Percentiles rank a stretch among this genome's conserved stretches.
Evolutionary conservation across 2,329 filamentous ascomycete genomes (phyloP).

Genomic region (Clonostachys rosea): DNA sequence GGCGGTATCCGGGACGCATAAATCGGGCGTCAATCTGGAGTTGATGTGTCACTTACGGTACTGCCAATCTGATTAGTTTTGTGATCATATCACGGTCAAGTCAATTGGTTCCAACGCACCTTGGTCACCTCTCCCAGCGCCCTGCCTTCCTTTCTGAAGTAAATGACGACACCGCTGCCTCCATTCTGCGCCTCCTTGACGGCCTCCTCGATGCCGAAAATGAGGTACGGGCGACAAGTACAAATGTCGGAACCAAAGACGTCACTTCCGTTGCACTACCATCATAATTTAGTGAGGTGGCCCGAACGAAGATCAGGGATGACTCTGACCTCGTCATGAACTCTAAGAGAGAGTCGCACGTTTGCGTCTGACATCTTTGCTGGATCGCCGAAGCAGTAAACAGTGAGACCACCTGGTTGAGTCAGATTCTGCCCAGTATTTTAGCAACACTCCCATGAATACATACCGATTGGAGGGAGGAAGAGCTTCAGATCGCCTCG

Average conservation of each 20-base stretch:
- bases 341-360: conserved; percentile 73
- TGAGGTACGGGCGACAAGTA: conserved; percentile 91
- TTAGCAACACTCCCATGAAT: not conserved
- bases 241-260: conserved; percentile 98
- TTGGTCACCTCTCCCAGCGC: conserved; percentile 95
- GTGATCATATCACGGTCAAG: not conserved
- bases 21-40: not conserved
- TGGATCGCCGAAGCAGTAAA: conserved; percentile 95
- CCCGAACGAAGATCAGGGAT: not conserved
- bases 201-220: conserved; percentile 95
- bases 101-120: conserved; percentile 34
- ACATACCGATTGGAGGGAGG: conserved; percentile 78
- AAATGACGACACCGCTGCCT: conserved; percentile 92
- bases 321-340: conserved; percentile 60
- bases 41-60: conserved; percentile 32
- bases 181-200: conserved; percentile 95
- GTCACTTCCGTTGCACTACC: conserved; percentile 85
- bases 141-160: conserved; percentile 96
- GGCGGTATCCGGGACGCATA: not conserved
- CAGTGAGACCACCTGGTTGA: conserved; percentile 70
- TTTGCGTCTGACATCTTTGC: conserved; percentile 89
- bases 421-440: too few relatives aligned
- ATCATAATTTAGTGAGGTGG: conserved; percentile 1
- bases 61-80: conserved; percentile 26
- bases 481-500: conserved; percentile 93